Evolutionary conservation across 140 eudicot species (phyloP), one percentile per base, ranked within the genome.

Genomic region (Cichorium intybus): DNA sequence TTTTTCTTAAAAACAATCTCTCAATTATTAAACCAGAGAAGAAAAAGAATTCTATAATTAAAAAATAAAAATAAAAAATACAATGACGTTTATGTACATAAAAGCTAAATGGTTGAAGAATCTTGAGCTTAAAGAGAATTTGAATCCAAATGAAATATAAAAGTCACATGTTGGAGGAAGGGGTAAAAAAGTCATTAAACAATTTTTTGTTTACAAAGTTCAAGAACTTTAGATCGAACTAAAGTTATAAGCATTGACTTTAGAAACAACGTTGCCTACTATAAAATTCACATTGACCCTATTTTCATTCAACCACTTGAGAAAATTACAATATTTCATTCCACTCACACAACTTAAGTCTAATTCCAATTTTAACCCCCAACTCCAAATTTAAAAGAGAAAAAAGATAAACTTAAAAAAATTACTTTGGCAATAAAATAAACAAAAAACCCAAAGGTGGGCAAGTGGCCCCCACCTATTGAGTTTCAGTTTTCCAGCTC

Each of bases 261-360:
- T 10, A 16, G 22, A 60, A 61, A 50, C 45, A 35, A 24, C 51
- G 7, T 33, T 35, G 47, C 60, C 66, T 62, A 55, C 29, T 39
- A 55, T 61, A 71, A 71, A 72, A 51, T 61, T 71, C 72, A 73
- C 78, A 73, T 64, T 45, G n/a, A 56, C 73, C 67, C 61, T 43
- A 31, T 45, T 55, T 73, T 33, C 72, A 55, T 45, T 73, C 78
- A 64, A 56, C 61, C 61, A 66, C 78, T 29, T 72, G 50, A 54
- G 41, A 64, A 73, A 29, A 56, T 56, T 64, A 64, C 73, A 56
- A 56, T 28, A 56, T 22, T 73, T 34, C 73, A 64, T 46, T 41
- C 61, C 31, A 29, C 60, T 56, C 66, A 28, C 72, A 64, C 52
- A 35, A 9, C 66, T 46, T 31, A 21, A 45, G 55, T 2, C 66